Evolutionary conservation across 2,329 filamentous ascomycete genomes (phyloP), one percentile per base, ranked within the genome.

Genomic region (Sporothrix brasiliensis): DNA sequence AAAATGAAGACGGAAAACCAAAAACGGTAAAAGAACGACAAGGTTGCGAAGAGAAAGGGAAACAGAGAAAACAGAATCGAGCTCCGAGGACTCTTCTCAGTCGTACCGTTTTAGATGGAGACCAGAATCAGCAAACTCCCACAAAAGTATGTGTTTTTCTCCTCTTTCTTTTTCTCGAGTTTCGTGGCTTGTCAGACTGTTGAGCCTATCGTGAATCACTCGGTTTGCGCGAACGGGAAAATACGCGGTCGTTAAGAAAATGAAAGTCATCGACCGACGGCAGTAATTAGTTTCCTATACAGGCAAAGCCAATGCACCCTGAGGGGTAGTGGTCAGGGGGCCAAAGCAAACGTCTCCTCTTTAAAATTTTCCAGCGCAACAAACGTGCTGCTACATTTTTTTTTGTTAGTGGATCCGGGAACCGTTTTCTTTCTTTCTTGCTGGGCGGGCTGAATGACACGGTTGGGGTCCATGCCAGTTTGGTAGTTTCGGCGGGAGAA

Each of bases 371-470:
- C 67, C 49, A 54, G 70, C 58, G 53, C 47, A 52, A 68, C 50
- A 68, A 70, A 68, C 65, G 68, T 66, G 68, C 58, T 68, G 16
- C 47, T 44, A 44, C 41, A 13, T 44, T 41, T 61, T 66, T 75
- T 74, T 68, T 73, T 76, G 75, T 76, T 74, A 76, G 77, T 77
- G 77, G 72, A 68, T 60, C 69, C 30, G 44, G 49, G 69, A 47
- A 70, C 53, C 58, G 34, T 71, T 71, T 70, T 69, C 39, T 52
- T 67, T 58, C 41, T 71, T 27, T 9, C 13, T 10, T 27, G 27
- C 54, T 19, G 50, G 7, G 56, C 47, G 47, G 58, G 53, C 34
- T 53, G 61, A 53, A 65, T 27, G 34, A 60, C 39, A 53, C 30
- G 49, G 61, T 44, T 14, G 47, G 30, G 34, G 44, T 44, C 34